Percentiles rank a stretch among this genome's conserved stretches.
Evolutionary conservation across 352 stramenopile genomes (phyloP).

Genomic region (Globisporangium spiculum): DNA sequence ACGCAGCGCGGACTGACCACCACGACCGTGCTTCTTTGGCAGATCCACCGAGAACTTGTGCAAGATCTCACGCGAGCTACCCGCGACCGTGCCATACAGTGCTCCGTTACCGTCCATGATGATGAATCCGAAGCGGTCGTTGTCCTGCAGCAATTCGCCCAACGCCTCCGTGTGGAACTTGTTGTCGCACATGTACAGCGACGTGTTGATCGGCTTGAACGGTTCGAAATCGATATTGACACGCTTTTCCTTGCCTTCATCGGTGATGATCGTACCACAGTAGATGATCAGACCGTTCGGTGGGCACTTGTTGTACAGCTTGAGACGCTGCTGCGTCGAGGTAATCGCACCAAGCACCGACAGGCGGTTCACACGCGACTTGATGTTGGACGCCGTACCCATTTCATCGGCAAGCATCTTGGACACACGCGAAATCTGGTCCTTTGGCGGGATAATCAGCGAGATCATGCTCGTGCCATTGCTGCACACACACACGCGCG

Average conservation of each 20-base stretch:
- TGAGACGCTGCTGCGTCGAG: slow-evolving; percentile 98
- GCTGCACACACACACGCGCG: slow-evolving; percentile 28
- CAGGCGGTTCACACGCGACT: slow-evolving; percentile 98
- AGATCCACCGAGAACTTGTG: slow-evolving; percentile 98
- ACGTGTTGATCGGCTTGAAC: slow-evolving; percentile 99
- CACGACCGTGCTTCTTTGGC: slow-evolving; percentile 99
- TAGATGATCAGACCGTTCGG: slow-evolving; percentile 99
- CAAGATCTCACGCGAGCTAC: slow-evolving; percentile 90
- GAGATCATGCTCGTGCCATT: slow-evolving; percentile 99
- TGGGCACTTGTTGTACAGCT: slow-evolving; percentile 97
- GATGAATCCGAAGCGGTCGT: slow-evolving; percentile 99
- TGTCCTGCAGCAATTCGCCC: slow-evolving; percentile 98
- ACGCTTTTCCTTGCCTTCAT: slow-evolving; percentile 99
- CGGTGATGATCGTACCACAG: slow-evolving; percentile 98
- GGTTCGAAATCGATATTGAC: slow-evolving; percentile 99
- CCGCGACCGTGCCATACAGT: slow-evolving; percentile 97
- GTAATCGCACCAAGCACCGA: slow-evolving; percentile 99
- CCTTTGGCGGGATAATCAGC: slow-evolving; percentile 98
- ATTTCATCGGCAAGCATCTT: slow-evolving; percentile 99
- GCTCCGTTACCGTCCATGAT: slow-evolving; percentile 99
- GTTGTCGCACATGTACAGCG: slow-evolving; percentile 99
- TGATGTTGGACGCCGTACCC: slow-evolving; percentile 99
- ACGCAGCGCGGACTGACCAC: slow-evolving; percentile 99
- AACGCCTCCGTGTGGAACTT: slow-evolving; percentile 99
- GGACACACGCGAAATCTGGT: slow-evolving; percentile 96